phyloP scores from a whole-genome alignment of 106 monocot species.

The Posidonia australis region DNA sequence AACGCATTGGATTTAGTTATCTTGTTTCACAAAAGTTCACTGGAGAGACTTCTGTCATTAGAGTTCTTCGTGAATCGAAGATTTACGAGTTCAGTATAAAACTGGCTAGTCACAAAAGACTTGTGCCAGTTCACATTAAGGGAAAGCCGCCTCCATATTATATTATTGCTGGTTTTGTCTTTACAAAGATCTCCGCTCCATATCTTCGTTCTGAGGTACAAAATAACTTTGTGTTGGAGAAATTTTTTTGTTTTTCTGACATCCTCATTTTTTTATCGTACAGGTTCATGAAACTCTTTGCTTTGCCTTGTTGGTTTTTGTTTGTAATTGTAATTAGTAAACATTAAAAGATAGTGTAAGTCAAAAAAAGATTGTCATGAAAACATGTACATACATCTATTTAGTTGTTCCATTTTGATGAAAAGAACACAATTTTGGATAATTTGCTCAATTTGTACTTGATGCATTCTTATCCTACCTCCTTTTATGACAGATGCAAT shows the following conservation, averaged over 20 bases:
- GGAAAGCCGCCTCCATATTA: constrained; percentile 92
- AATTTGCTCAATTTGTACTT: no score
- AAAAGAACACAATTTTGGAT: no score
- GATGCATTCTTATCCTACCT: no score
- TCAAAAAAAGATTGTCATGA: no score
- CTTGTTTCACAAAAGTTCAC: constrained; percentile 99
- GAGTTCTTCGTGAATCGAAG: constrained; percentile 62
- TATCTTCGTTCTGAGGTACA: constrained; percentile 97
- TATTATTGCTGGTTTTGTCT: constrained; percentile 96
- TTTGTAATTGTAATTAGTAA: no score
- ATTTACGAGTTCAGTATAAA: constrained; percentile 58
- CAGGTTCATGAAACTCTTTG: no score
- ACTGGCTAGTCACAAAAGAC: constrained; percentile 59
- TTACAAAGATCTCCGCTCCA: constrained; percentile 78
- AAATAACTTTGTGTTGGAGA: background rate
- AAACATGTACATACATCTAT: no score
- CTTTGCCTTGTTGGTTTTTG: no score
- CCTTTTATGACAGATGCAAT: no score
- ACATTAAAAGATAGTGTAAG: no score
- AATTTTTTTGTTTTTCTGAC: background rate
- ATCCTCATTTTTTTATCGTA: no score
- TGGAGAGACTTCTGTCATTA: constrained; percentile 65
- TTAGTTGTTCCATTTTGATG: no score
- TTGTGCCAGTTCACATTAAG: constrained; percentile 81
- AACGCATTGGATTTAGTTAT: constrained; percentile 95